phyloP scores from a whole-genome alignment of 208 protist genomes.

The Acanthamoeba castellanii region DNA sequence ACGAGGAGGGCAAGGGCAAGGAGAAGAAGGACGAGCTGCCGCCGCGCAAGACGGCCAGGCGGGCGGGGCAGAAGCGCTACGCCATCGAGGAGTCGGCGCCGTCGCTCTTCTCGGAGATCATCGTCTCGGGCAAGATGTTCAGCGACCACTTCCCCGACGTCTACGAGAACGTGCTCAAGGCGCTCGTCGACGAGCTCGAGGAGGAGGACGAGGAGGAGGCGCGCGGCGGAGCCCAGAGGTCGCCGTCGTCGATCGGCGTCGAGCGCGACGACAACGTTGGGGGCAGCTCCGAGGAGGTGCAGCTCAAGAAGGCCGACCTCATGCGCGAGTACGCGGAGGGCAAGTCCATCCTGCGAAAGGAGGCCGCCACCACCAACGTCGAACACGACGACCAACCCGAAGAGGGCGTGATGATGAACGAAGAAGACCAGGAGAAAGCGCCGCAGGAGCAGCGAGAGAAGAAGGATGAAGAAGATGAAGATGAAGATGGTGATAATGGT shows the following conservation, averaged over 20 bases:
- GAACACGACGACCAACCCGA: neutral
- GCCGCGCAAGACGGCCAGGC: neutral
- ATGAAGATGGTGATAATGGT: too few species aligned
- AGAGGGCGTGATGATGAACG: neutral
- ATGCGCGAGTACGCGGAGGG: constrained; percentile 34
- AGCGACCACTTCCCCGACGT: constrained; percentile 68
- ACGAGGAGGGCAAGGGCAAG: neutral
- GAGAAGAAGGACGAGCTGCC: constrained; percentile 42
- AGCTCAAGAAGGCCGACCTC: neutral
- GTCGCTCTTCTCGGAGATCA: constrained; percentile 68
- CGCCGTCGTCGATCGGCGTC: neutral
- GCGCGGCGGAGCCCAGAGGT: neutral
- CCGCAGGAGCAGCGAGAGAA: neutral
- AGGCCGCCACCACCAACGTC: neutral
- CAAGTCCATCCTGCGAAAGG: neutral
- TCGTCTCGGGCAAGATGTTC: constrained; percentile 59
- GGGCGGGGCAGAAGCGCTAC: constrained; percentile 10
- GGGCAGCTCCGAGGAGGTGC: constrained; percentile 29
- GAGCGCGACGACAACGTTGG: neutral
- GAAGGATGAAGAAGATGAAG: too few species aligned
- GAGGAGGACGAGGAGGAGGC: constrained; percentile 10
- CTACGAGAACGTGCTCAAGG: constrained; percentile 71
- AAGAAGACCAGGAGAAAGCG: neutral
- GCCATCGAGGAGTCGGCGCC: constrained; percentile 64
- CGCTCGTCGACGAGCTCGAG: constrained; percentile 22